Conservation (phyloP, 2,329 filamentous ascomycete species). For the Albophoma yamanashiensis region DNA sequence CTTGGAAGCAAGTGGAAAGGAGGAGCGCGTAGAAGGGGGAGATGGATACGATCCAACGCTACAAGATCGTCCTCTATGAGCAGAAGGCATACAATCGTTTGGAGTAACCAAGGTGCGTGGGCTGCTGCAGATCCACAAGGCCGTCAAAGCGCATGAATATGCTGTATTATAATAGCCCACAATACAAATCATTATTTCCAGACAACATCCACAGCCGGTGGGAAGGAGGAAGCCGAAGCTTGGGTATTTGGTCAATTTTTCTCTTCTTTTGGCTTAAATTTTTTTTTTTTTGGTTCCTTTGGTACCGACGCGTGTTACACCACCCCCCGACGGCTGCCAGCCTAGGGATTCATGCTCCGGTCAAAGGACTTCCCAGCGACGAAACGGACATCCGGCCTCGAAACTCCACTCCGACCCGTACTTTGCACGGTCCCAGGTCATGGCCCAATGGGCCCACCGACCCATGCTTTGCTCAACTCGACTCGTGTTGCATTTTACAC, state of each 20-base stretch:
- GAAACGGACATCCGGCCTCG: neutral
- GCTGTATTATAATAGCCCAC: neutral
- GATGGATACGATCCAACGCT: neutral
- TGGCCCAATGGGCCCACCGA: neutral
- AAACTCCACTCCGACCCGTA: neutral
- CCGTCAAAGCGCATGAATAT: neutral
- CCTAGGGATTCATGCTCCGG: neutral
- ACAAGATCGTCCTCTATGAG: neutral
- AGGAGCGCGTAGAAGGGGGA: neutral
- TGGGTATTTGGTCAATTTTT: neutral
- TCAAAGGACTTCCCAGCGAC: neutral
- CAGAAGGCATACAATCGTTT: neutral
- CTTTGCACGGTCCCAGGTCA: neutral
- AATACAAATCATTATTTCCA: neutral
- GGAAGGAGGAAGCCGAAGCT: neutral
- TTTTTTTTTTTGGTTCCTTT: neutral
- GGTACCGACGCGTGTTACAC: neutral
- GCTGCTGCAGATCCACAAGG: neutral
- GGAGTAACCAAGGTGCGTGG: neutral
- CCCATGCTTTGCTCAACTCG: neutral
- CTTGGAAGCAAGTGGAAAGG: neutral
- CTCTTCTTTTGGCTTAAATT: neutral
- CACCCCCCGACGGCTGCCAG: neutral
- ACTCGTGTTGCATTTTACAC: slow-evolving; percentile 15
- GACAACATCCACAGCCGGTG: neutral